These are phyloP conservation scores for Phytophthora nicotianae DNA, from an alignment of 352 stramenopile species.

Conservation along the genomic window DNA sequence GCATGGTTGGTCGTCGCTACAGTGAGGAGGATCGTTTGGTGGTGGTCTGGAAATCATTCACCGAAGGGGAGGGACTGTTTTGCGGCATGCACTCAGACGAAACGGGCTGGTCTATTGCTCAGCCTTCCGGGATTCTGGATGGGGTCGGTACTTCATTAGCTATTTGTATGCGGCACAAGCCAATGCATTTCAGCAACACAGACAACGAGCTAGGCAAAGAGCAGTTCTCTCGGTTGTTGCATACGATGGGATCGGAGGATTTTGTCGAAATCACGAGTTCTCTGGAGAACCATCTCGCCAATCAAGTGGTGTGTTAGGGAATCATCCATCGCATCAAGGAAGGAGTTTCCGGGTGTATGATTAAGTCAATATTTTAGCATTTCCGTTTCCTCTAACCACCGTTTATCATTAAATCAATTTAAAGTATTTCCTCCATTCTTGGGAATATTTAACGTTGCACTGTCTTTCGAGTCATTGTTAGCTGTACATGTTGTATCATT, in stretches of 20 bases:
- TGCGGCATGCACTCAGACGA: neutral
- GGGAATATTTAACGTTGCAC: too few species aligned
- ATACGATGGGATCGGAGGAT: conserved; percentile 8
- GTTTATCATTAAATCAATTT: too few species aligned
- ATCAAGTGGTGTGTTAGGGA: neutral
- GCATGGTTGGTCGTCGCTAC: neutral
- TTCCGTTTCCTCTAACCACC: too few species aligned
- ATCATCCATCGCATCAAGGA: too few species aligned
- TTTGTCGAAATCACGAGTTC: conserved; percentile 7
- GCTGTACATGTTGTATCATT: too few species aligned
- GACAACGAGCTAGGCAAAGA: neutral
- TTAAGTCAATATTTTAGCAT: too few species aligned
- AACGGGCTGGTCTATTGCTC: neutral
- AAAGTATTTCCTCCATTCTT: too few species aligned
- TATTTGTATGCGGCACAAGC: neutral
- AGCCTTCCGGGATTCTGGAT: neutral
- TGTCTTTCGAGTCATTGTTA: too few species aligned
- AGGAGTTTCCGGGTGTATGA: too few species aligned
- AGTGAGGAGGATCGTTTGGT: neutral
- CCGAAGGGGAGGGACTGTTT: neutral
- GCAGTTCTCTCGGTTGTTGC: neutral
- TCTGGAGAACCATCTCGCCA: neutral
- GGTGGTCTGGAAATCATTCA: neutral
- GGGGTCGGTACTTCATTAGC: neutral
- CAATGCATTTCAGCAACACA: neutral